Conservation (phyloP, 139 green algal species). For the Coccomyxa sp. region DNA sequence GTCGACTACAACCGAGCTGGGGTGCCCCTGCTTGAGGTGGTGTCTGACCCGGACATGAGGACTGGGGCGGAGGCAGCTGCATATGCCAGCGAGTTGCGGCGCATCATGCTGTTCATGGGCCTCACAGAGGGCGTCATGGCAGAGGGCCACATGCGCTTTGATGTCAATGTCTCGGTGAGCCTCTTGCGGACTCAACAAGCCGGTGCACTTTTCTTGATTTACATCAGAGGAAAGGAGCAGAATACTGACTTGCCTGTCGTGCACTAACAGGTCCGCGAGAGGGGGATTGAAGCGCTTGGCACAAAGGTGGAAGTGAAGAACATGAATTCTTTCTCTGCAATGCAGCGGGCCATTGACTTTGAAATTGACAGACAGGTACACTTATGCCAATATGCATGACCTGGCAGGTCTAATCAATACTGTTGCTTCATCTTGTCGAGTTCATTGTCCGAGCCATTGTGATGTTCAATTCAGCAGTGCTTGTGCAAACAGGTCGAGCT, state of each 20-base stretch:
- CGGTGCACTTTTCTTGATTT: neutral
- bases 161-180: constrained; percentile 89
- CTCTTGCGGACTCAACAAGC: constrained; percentile 20
- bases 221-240: neutral
- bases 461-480: neutral
- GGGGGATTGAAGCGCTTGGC: constrained; percentile 48
- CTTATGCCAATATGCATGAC: neutral
- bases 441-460: no score
- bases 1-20: constrained; percentile 93
- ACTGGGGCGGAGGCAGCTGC: constrained; percentile 79
- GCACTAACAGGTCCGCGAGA: neutral
- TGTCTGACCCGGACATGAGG: constrained; percentile 92
- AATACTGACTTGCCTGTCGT: neutral
- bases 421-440: neutral
- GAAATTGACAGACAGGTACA: constrained; percentile 82
- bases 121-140: constrained; percentile 88
- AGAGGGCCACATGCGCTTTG: constrained; percentile 67
- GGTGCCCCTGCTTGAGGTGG: constrained; percentile 95
- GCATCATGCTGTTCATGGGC: constrained; percentile 84
- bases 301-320: constrained; percentile 99
- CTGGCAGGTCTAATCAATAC: neutral
- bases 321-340: constrained; percentile 97
- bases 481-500: constrained; percentile 48
- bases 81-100: constrained; percentile 86
- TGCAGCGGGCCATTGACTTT: constrained; percentile 93